A percentile compares a stretch with the other conserved stretches of the same genome.
These are phyloP conservation scores for Xerocomellus amylosporus DNA, from an alignment of 768 basidiomycete genomes.

Conservation along the genomic window DNA sequence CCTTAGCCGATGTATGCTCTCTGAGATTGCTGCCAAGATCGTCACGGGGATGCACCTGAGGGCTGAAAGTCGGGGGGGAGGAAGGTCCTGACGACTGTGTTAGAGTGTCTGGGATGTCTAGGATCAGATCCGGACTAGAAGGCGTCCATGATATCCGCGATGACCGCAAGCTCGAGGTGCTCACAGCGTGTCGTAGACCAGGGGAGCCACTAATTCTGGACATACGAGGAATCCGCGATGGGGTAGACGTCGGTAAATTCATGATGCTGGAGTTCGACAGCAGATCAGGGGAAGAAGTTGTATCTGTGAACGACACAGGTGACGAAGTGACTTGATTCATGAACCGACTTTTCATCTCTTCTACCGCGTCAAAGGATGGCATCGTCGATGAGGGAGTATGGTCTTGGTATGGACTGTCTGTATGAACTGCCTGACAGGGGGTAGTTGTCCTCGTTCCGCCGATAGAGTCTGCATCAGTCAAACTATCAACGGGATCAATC, in stretches of 20 bases:
- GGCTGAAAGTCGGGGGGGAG: constrained; percentile 46
- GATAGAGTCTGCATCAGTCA: neutral
- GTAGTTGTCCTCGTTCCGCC: constrained; percentile 14
- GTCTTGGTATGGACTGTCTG: constrained; percentile 16
- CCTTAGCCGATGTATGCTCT: constrained; percentile 5
- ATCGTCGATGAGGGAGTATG: constrained; percentile 6
- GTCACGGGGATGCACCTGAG: constrained; percentile 18
- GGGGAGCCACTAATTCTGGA: constrained; percentile 25
- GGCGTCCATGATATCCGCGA: constrained; percentile 35
- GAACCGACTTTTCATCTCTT: constrained; percentile 64
- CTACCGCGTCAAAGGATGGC: constrained; percentile 49
- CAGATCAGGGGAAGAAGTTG: constrained; percentile 13
- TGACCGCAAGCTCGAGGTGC: constrained; percentile 29
- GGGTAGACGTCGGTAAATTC: constrained; percentile 10
- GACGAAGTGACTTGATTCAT: constrained; percentile 35
- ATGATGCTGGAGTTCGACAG: constrained; percentile 8
- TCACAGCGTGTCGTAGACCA: constrained; percentile 24
- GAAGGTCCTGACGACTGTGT: constrained; percentile 54
- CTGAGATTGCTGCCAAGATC: constrained; percentile 8
- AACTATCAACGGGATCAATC: constrained; percentile 1
- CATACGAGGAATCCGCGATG: constrained; percentile 33
- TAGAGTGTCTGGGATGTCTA: constrained; percentile 57
- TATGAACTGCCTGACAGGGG: constrained; percentile 6
- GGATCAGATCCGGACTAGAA: constrained; percentile 59
- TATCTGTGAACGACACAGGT: constrained; percentile 18